These are phyloP conservation scores for Nicotiana rustica DNA, from an alignment of 305 asterid genomes.

Conservation along the genomic window DNA sequence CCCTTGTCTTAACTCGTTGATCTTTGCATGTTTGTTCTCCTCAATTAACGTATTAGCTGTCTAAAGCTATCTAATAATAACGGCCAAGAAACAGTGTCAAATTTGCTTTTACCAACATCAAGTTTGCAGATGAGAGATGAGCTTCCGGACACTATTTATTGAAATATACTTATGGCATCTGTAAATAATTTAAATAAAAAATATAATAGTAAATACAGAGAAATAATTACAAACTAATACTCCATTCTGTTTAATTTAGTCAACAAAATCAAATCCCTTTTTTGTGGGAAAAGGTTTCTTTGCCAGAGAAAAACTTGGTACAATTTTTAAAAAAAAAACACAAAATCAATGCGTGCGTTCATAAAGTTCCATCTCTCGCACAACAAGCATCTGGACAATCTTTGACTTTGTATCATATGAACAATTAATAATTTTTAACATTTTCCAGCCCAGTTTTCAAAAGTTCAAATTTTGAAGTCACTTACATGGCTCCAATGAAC, in stretches of 20 bases:
- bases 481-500: conserved; percentile 16
- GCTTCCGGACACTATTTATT: no score
- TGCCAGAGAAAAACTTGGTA: neutral
- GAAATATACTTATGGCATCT: no score
- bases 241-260: neutral
- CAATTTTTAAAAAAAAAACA: neutral
- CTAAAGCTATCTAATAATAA: conserved; percentile 14
- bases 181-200: neutral
- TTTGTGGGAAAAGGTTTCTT: neutral
- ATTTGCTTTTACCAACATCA: conserved; percentile 23
- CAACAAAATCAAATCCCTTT: neutral
- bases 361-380: neutral
- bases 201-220: neutral
- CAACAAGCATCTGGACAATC: neutral
- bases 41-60: conserved; percentile 24
- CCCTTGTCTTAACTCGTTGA: neutral
- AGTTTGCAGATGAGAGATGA: neutral
- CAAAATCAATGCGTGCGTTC: neutral
- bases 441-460: neutral
- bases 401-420: neutral
- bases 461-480: conserved; percentile 15
- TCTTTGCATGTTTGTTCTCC: conserved; percentile 14
- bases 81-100: neutral
- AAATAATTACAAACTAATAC: neutral
- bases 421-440: neutral